Evolutionary conservation across 805 yeast genomes (phyloP), one percentile per base, ranked within the genome.

Genomic region (Teunomyces barrocoloradensis): DNA sequence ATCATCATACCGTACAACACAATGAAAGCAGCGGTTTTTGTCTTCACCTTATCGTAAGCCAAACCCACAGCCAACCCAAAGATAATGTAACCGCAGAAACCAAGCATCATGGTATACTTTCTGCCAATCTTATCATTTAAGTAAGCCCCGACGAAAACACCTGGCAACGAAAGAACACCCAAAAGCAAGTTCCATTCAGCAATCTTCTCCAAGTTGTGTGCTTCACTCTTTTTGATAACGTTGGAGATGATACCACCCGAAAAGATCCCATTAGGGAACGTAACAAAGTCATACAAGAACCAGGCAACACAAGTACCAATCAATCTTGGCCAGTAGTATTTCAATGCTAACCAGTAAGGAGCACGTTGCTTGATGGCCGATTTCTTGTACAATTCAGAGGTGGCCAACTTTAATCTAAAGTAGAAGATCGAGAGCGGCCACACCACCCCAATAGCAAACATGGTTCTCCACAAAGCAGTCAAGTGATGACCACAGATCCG

Each of bases 221-320:
- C 51, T 4, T 63, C 63, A 5, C 51, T 34, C 18, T 54, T 59
- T 12, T 66, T 60, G 44, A 83, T 68, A 32, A 78, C 75, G n/a
- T 75, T 66, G 11, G 81, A 57, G 47, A 84, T 81, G 54, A 85
- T 85, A 42, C 66, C 65, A 10, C 78, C 77, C 4, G 86, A 77
- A 61, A 84, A 85, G 44, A 84, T 75, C 61, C 89, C 89, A 60
- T 85, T 85, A 10, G 92, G 91, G 72, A 86, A 87, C 5, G 87
- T 82, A 56, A 87, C 87, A 57, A 86, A 87, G 68, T 87, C 95
- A 60, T 84, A 87, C 56, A 86, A 71, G 69, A 86, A 86, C 94
- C 94, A 87, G 48, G 86, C 78, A 4, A 80, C 82, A 61, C 87
- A 81, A 13, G 88, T 82, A 30, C 92, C 94, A 27, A 85, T 53